These are phyloP conservation scores for Paxillus involutus DNA, from an alignment of 768 basidiomycete species.

Conservation along the genomic window DNA sequence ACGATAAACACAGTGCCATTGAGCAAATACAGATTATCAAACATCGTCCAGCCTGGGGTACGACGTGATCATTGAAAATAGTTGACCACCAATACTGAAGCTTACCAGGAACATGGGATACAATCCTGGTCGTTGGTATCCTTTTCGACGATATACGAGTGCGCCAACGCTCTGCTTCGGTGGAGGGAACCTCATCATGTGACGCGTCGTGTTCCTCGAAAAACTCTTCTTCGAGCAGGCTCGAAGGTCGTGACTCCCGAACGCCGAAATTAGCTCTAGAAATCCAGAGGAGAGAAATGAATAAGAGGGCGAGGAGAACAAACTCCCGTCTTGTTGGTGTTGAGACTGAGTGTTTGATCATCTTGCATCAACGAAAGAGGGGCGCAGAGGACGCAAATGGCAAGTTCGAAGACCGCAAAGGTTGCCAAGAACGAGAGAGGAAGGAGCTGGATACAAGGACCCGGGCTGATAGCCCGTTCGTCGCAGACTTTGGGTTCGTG, in stretches of 20 bases:
- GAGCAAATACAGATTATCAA: constrained; percentile 77
- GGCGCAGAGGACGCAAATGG: not conserved
- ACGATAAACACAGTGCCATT: constrained; percentile 86
- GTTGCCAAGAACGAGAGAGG: too few relatives aligned
- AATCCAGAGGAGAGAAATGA: constrained; percentile 49
- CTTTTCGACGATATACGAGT: constrained; percentile 29
- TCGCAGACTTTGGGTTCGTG: too few relatives aligned
- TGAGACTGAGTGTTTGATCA: constrained; percentile 27
- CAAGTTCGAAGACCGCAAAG: not conserved
- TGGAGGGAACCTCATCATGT: constrained; percentile 9
- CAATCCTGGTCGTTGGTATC: constrained; percentile 61
- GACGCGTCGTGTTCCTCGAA: constrained; percentile 6
- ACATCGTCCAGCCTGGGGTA: constrained; percentile 81
- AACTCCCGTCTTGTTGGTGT: constrained; percentile 58
- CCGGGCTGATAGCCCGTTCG: too few relatives aligned
- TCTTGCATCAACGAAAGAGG: not conserved
- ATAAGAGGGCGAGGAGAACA: constrained; percentile 47
- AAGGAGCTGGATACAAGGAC: too few relatives aligned
- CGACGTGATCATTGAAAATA: not conserved
- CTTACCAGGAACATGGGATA: constrained; percentile 76
- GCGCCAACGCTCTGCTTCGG: constrained; percentile 27
- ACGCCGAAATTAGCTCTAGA: constrained; percentile 23
- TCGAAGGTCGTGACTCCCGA: constrained; percentile 1
- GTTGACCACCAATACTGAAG: not conserved
- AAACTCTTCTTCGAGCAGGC: constrained; percentile 5